Evolutionary conservation across 2,329 filamentous ascomycete species (phyloP).

Genomic region (Fusarium euwallaceae): DNA sequence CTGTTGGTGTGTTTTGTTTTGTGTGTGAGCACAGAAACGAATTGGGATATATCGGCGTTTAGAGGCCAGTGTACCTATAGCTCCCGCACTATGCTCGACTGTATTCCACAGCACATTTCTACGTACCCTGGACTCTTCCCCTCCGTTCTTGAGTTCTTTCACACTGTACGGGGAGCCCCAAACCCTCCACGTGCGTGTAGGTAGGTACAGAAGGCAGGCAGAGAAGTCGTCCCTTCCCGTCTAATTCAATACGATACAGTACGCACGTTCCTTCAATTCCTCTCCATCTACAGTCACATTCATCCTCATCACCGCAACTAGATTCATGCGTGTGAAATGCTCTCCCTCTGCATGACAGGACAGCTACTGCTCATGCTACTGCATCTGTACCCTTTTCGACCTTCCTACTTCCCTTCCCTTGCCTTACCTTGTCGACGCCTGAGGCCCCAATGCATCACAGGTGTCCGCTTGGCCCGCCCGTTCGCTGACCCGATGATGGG

Average conservation of each 20-base stretch:
- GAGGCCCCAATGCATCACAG: conserved; percentile 25
- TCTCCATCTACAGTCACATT: neutral
- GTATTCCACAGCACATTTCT: neutral
- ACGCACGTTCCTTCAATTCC: neutral
- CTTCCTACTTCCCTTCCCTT: conserved; percentile 10
- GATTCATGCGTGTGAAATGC: conserved; percentile 13
- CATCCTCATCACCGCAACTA: conserved; percentile 7
- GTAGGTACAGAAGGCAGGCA: neutral
- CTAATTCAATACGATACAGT: neutral
- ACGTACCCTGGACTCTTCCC: neutral
- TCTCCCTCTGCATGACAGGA: conserved; percentile 7
- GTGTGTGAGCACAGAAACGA: conserved; percentile 12
- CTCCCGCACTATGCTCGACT: neutral
- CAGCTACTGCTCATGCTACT: conserved; percentile 31
- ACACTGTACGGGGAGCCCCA: neutral
- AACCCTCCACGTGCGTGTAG: neutral
- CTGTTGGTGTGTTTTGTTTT: conserved; percentile 12
- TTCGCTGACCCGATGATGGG: conserved; percentile 48
- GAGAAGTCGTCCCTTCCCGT: neutral
- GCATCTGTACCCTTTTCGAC: conserved; percentile 18
- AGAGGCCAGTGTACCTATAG: neutral
- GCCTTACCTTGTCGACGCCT: conserved; percentile 16
- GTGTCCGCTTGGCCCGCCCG: conserved; percentile 40
- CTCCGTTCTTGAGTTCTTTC: neutral
- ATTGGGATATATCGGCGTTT: conserved; percentile 2